Evolutionary conservation across 208 protist species (phyloP).

Genomic region (Acanthamoeba lugdunensis): DNA sequence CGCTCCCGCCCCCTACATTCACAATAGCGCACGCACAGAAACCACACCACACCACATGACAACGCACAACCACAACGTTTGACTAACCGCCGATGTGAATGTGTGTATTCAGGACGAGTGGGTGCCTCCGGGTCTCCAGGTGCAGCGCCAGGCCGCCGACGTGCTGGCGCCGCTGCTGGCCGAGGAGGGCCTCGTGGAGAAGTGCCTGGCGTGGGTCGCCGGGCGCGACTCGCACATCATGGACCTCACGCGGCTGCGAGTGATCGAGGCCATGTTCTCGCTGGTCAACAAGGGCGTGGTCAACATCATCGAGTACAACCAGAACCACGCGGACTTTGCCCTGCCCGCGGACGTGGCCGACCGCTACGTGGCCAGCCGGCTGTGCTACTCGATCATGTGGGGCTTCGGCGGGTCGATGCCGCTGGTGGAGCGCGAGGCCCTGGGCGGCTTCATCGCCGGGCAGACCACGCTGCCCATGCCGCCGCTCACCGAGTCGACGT

Average conservation of each 20-base stretch:
- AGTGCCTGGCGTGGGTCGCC: conserved; percentile 87
- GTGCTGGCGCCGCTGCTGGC: conserved; percentile 90
- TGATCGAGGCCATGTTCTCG: conserved; percentile 92
- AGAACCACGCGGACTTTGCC: conserved; percentile 88
- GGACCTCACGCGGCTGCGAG: conserved; percentile 92
- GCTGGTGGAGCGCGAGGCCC: conserved; percentile 81
- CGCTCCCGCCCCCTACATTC: background rate
- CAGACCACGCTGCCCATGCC: conserved; percentile 23
- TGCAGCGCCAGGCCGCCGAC: conserved; percentile 91
- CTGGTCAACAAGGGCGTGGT: conserved; percentile 92
- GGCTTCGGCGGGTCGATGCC: conserved; percentile 89
- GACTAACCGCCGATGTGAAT: background rate
- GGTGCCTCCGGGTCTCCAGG: conserved; percentile 81
- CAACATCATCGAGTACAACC: conserved; percentile 92
- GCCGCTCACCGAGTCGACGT: background rate
- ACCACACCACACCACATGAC: no score
- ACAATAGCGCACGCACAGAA: no score
- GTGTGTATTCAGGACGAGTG: conserved; percentile 1
- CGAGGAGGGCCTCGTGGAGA: conserved; percentile 88
- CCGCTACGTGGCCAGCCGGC: conserved; percentile 88
- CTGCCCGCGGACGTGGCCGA: conserved; percentile 83
- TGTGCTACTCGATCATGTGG: conserved; percentile 96
- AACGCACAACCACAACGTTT: no score
- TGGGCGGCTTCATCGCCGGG: conserved; percentile 69
- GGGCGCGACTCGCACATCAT: conserved; percentile 92